These are phyloP conservation scores for Plasmodium sp. DNA, from an alignment of 169 alveolate genomes.

Conservation along the genomic window DNA sequence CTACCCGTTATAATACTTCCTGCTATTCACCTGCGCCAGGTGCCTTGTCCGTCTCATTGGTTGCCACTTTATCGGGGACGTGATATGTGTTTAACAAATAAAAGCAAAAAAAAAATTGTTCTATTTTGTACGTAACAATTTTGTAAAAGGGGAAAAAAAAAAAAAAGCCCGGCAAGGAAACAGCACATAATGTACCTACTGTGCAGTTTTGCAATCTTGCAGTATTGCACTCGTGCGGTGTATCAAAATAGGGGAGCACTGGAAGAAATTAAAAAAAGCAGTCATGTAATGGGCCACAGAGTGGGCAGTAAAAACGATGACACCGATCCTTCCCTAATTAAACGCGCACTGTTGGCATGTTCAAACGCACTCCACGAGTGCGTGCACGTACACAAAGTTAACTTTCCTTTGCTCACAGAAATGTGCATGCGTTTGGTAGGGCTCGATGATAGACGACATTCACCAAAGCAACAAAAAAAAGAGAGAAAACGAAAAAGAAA, in stretches of 20 bases:
- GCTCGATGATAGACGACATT: not conserved
- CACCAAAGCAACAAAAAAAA: not conserved
- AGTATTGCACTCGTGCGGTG: not conserved
- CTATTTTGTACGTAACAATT: slow-evolving; percentile 17
- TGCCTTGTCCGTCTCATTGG: not conserved
- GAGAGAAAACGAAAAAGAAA: not conserved
- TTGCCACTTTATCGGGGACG: not conserved
- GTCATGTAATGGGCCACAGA: not conserved
- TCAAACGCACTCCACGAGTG: not conserved
- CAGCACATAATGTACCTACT: not conserved
- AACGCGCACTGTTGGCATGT: not conserved
- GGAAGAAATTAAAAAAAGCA: not conserved
- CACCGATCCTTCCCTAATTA: not conserved
- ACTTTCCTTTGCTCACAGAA: not conserved
- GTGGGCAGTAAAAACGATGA: not conserved
- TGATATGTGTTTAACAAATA: not conserved
- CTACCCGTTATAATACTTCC: not conserved
- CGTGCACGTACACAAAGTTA: not conserved
- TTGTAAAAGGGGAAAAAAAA: slow-evolving; percentile 2
- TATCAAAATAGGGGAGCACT: not conserved
- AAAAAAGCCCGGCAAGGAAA: not conserved
- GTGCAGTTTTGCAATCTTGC: not conserved
- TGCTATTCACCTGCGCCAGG: not conserved
- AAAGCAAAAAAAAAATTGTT: slow-evolving; percentile 15
- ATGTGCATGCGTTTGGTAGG: not conserved